Conservation (phyloP, 148 eudicot genomes). For the Nyssa sinensis region DNA sequence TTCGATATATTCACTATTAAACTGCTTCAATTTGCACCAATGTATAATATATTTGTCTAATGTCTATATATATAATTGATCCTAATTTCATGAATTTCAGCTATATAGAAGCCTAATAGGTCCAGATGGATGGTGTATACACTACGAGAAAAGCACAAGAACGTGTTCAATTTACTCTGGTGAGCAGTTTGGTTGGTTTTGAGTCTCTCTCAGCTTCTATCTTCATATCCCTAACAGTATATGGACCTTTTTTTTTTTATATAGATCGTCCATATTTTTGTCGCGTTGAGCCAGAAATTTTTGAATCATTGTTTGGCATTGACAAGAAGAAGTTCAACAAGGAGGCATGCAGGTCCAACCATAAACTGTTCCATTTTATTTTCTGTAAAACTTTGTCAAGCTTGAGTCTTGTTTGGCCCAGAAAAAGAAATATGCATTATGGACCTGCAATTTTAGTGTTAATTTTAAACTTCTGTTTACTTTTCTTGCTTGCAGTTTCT, state of each 20-base stretch:
- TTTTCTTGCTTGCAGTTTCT: slow-evolving; percentile 19
- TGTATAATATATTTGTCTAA: background rate
- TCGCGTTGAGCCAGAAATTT: slow-evolving; percentile 73
- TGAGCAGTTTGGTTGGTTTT: slow-evolving; percentile 20
- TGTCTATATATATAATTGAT: background rate
- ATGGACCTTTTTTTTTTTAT: too few species aligned
- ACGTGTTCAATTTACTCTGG: slow-evolving; percentile 83
- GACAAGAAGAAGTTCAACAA: slow-evolving; percentile 69
- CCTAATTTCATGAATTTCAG: slow-evolving; percentile 34
- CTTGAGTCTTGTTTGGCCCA: background rate
- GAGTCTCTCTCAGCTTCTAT: background rate
- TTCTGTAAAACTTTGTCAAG: background rate
- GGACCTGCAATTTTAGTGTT: too few species aligned
- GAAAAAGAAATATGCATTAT: too few species aligned
- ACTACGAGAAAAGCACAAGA: slow-evolving; percentile 68
- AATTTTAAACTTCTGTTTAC: background rate
- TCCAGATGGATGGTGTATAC: slow-evolving; percentile 89
- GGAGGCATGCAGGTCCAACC: slow-evolving; percentile 83
- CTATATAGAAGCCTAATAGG: slow-evolving; percentile 67
- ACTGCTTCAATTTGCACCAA: background rate
- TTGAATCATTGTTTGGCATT: slow-evolving; percentile 65
- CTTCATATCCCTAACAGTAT: too few species aligned
- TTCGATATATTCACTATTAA: background rate
- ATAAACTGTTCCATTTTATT: background rate
- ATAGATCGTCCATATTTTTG: slow-evolving; percentile 93